Evolutionary conservation across 768 basidiomycete genomes (phyloP).

Genomic region (Amanita pseudoporphyria): DNA sequence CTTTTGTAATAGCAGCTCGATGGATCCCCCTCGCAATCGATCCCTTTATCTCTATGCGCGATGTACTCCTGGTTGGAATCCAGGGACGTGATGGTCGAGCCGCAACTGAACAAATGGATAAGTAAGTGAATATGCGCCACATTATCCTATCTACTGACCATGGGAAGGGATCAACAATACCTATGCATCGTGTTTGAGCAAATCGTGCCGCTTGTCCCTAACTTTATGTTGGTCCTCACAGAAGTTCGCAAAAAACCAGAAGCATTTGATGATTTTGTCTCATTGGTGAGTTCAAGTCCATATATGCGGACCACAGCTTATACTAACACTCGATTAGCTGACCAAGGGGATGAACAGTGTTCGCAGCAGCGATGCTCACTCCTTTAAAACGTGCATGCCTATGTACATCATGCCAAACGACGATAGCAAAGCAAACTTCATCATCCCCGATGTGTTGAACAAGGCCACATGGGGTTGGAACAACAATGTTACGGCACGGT

Average conservation of each 20-base stretch:
- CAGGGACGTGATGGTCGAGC: background rate
- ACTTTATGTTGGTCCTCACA: background rate
- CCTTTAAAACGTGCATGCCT: background rate
- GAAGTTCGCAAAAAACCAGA: background rate
- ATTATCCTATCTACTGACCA: background rate
- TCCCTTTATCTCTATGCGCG: background rate
- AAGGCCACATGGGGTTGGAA: conserved; percentile 3
- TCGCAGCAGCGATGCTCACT: background rate
- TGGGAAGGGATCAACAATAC: background rate
- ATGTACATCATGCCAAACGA: background rate
- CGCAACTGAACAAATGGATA: background rate
- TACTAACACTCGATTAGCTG: background rate
- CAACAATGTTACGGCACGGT: background rate
- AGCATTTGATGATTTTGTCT: background rate
- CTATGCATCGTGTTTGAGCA: conserved; percentile 1
- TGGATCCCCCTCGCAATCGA: conserved; percentile 1
- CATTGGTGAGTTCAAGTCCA: background rate
- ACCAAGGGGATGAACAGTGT: background rate
- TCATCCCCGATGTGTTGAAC: conserved; percentile 1
- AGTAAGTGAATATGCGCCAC: background rate
- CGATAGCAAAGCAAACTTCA: background rate
- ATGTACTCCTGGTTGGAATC: background rate
- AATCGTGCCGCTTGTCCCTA: conserved; percentile 2
- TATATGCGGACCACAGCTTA: background rate
- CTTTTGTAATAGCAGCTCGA: background rate